Evolutionary conservation across 257 asterid genomes (phyloP), one percentile per base, ranked within the genome.

Genomic region (Paulownia fortunei): DNA sequence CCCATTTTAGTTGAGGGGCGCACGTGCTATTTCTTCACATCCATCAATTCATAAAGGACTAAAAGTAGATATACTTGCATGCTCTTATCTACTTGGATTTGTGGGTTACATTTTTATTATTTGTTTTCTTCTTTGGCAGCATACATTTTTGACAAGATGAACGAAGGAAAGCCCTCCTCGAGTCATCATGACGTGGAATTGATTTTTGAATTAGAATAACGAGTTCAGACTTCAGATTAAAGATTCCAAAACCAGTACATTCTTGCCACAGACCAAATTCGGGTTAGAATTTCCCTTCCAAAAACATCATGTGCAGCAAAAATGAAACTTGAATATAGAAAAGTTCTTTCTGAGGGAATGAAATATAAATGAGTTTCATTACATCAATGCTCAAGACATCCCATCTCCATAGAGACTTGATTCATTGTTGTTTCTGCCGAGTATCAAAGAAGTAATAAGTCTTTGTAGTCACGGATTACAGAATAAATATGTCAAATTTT

Each of bases 341-440:
- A 39, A 39, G 8, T 39, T 39, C 46, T 0, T 39, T 39, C n/a
- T n/a, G n/a, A n/a, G 6, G 47, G 47, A 52, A 52, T 3, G 18
- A n/a, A 18, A 47, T 47, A 12, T n/a, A 77, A 77, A 70, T 2
- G 34, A 47, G 9, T 59, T 30, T 69, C 70, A 69, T 77, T 78
- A 69, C 71, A 68, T 56, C 76, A 77, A 69, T 15, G 36, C 3
- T 61, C 56, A 47, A 74, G 32, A 58, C 58, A 73, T 47, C 65
- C 54, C 56, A 52, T 66, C 69, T 66, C 58, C 24, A 8, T 36
- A 8, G 24, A 76, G 69, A 72, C 39, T 61, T 62, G 63, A 42
- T 30, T 36, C 23, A 47, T n/a, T 21, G 59, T 78, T 68, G 47
- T 78, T 49, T 27, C 42, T 8, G n/a, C 12, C 52, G n/a, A 44